phyloP scores from a whole-genome alignment of 345 rosid species.

The Sapria himalayana region DNA sequence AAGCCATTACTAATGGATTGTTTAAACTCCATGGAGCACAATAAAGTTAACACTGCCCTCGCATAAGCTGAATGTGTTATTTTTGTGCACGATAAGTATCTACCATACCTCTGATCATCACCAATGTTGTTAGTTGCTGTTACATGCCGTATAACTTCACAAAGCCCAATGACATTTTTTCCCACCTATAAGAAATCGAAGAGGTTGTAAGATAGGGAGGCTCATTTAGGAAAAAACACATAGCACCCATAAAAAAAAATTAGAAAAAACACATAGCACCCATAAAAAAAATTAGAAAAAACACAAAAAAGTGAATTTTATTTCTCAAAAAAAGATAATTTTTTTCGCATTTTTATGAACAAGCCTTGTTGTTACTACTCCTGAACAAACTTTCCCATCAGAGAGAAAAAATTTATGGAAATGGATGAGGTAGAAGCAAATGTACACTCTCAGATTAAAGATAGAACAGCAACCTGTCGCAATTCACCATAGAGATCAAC shows the following conservation, averaged over 20 bases:
- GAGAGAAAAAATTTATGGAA: too few relatives aligned
- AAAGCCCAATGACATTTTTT: constrained; percentile 34
- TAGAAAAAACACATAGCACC: not conserved
- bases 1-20: constrained; percentile 32
- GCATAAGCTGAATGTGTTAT: constrained; percentile 16
- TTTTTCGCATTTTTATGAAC: too few relatives aligned
- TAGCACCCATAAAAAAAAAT: not conserved
- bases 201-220: too few relatives aligned
- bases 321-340: too few relatives aligned
- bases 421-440: too few relatives aligned
- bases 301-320: too few relatives aligned
- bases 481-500: constrained; percentile 61
- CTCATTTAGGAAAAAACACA: constrained; percentile 3
- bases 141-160: constrained; percentile 50
- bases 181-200: constrained; percentile 43
- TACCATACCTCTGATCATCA: constrained; percentile 10
- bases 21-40: constrained; percentile 34
- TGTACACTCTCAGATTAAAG: too few relatives aligned
- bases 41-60: constrained; percentile 27
- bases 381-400: too few relatives aligned
- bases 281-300: not conserved
- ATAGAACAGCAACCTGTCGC: constrained; percentile 55
- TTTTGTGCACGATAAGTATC: constrained; percentile 8
- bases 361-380: too few relatives aligned
- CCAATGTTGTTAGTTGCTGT: constrained; percentile 9